phyloP scores from a whole-genome alignment of 176 grass and related monocot species.

The Thalia dealbata region DNA sequence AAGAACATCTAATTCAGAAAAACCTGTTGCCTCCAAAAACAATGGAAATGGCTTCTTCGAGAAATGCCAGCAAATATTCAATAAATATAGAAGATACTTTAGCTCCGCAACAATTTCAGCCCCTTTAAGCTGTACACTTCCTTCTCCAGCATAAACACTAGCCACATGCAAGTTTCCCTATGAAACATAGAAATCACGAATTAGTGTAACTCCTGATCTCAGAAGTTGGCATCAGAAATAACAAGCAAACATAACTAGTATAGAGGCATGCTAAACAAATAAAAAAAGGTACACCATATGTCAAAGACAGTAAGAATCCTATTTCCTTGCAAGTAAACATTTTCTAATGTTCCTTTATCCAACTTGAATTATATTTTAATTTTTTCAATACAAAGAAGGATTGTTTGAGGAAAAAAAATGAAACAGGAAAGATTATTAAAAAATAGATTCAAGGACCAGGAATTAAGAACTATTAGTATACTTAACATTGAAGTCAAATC shows the following conservation, averaged over 20 bases:
- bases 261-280: no score
- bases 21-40: constrained; percentile 82
- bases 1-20: constrained; percentile 60
- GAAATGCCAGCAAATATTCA: constrained; percentile 96
- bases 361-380: no score
- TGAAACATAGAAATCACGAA: constrained; percentile 7
- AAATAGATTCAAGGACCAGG: no score
- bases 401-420: no score
- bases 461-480: no score
- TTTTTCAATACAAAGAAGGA: no score
- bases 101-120: constrained; percentile 56
- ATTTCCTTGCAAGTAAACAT: no score
- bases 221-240: neutral
- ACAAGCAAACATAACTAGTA: neutral
- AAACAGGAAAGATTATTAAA: no score
- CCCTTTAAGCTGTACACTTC: constrained; percentile 76
- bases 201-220: neutral
- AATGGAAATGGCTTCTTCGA: constrained; percentile 91
- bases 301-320: no score
- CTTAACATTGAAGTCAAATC: no score
- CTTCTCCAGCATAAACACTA: constrained; percentile 83
- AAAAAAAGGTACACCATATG: no score
- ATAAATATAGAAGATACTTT: constrained; percentile 73
- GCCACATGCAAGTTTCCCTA: constrained; percentile 88
- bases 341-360: no score